Evolutionary conservation across 2,329 filamentous ascomycete genomes (phyloP).

Genomic region (Clonostachys rhizophaga): DNA sequence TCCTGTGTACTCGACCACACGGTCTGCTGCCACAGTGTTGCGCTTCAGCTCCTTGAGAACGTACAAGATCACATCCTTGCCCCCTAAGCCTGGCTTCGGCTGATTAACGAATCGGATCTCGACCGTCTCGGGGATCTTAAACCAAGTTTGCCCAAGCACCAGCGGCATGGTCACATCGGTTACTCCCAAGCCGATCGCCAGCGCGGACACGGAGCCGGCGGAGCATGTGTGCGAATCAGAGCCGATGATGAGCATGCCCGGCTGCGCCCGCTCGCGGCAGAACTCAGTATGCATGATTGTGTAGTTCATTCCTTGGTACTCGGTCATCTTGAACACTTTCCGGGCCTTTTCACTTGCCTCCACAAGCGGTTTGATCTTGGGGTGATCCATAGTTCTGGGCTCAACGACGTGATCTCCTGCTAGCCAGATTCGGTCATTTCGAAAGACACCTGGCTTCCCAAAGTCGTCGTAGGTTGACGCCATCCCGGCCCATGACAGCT

Average conservation of each 20-base stretch:
- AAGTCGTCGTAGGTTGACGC: slow-evolving; percentile 29
- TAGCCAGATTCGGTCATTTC: slow-evolving; percentile 45
- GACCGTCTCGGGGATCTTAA: slow-evolving; percentile 35
- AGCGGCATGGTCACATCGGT: slow-evolving; percentile 37
- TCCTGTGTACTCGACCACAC: slow-evolving; percentile 38
- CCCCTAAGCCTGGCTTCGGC: slow-evolving; percentile 27
- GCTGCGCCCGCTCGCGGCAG: slow-evolving; percentile 32
- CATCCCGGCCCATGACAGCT: slow-evolving; percentile 36
- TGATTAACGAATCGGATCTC: slow-evolving; percentile 29
- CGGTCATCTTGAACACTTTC: slow-evolving; percentile 34
- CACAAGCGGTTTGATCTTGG: slow-evolving; percentile 27
- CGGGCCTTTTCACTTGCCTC: slow-evolving; percentile 25
- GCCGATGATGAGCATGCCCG: slow-evolving; percentile 35
- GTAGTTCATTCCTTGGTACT: slow-evolving; percentile 14
- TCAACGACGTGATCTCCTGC: slow-evolving; percentile 43
- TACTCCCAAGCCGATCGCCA: slow-evolving; percentile 37
- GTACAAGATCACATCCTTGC: slow-evolving; percentile 40
- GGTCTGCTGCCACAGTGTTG: slow-evolving; percentile 37
- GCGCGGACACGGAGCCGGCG: slow-evolving; percentile 28
- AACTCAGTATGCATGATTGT: slow-evolving; percentile 44
- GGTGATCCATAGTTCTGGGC: slow-evolving; percentile 28
- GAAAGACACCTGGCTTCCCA: slow-evolving; percentile 33
- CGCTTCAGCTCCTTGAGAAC: slow-evolving; percentile 34
- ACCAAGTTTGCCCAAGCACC: slow-evolving; percentile 40
- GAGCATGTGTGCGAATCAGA: slow-evolving; percentile 42